Evolutionary conservation across 495 filamentous ascomycete genomes (phyloP).

Genomic region (Penicillium verhagenii): DNA sequence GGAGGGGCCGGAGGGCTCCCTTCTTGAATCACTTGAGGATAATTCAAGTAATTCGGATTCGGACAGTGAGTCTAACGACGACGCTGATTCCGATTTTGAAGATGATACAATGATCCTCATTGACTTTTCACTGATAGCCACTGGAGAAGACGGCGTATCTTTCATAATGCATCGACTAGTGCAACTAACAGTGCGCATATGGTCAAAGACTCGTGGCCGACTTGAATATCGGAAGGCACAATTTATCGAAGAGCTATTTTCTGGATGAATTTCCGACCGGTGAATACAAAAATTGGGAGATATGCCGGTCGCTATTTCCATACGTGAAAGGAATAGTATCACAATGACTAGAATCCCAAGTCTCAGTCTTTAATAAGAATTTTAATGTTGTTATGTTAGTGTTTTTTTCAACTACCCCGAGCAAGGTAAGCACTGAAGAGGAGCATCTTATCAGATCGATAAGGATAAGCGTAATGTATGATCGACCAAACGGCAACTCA

Average conservation of each 20-base stretch:
- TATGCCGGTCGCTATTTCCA: conserved; percentile 9
- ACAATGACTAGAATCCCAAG: conserved; percentile 1
- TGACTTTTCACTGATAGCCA: conserved; percentile 10
- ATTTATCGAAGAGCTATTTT: background rate
- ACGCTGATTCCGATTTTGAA: background rate
- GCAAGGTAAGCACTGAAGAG: too few relatives aligned
- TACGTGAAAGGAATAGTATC: conserved; percentile 7
- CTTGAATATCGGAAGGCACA: conserved; percentile 25
- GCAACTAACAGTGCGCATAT: background rate
- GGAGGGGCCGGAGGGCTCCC: too few relatives aligned
- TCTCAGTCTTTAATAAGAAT: too few relatives aligned
- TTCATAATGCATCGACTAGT: conserved; percentile 16
- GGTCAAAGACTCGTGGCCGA: conserved; percentile 20
- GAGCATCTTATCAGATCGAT: background rate
- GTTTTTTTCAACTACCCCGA: too few relatives aligned
- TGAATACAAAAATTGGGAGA: conserved; percentile 4
- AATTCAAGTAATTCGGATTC: background rate
- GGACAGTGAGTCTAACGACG: background rate
- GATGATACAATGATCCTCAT: background rate
- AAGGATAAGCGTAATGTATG: background rate
- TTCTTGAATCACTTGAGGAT: too few relatives aligned
- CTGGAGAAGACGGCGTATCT: background rate
- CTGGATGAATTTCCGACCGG: conserved; percentile 3
- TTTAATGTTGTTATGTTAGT: too few relatives aligned
- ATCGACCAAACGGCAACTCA: background rate